Evolutionary conservation across 305 asterid genomes (phyloP).

Genomic region (Andrographis paniculata): DNA sequence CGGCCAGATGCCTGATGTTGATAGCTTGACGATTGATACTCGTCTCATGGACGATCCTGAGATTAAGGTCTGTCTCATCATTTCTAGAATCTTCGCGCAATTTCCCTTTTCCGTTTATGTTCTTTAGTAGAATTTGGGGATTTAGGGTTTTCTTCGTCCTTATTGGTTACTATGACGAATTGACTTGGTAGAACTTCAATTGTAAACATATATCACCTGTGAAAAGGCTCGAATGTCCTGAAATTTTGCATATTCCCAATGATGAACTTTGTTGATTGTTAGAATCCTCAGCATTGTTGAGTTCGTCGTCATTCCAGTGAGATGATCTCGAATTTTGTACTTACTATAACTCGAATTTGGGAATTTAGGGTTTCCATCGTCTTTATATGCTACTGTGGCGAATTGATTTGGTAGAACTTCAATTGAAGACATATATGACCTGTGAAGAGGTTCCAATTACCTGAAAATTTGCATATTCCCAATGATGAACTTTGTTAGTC

Average conservation of each 20-base stretch:
- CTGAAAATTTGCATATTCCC: no score
- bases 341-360: background rate
- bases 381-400: no score
- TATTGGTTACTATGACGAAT: no score
- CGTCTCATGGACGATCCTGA: slow-evolving; percentile 38
- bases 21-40: slow-evolving; percentile 30
- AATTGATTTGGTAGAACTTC: no score
- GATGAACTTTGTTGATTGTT: background rate
- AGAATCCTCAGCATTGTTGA: background rate
- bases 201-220: no score
- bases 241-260: background rate
- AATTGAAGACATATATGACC: no score
- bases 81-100: background rate
- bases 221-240: no score
- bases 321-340: background rate
- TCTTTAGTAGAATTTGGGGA: no score
- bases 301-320: background rate
- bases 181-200: no score
- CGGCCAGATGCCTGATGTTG: slow-evolving; percentile 42
- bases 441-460: no score
- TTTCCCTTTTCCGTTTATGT: background rate
- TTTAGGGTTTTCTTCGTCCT: no score
- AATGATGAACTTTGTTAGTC: background rate
- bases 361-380: no score
- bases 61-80: slow-evolving; percentile 22